These are phyloP conservation scores for Globisporangium radiosum DNA, from an alignment of 352 stramenopile genomes.

Conservation along the genomic window DNA sequence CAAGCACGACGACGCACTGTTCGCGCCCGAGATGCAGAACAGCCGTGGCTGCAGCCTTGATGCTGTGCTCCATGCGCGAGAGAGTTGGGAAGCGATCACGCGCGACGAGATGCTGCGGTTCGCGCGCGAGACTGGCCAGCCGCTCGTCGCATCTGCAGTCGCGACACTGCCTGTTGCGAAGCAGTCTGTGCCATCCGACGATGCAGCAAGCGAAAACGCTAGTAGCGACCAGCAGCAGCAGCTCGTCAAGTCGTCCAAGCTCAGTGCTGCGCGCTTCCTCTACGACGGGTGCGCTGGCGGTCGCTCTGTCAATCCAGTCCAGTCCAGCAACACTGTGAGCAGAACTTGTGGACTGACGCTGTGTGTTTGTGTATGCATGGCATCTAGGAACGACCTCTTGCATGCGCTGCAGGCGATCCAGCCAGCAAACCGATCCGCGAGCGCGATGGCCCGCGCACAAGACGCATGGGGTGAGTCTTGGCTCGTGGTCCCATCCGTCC, in stretches of 20 bases:
- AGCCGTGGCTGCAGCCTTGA: constrained; percentile 32
- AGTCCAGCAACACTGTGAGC: too few relatives aligned
- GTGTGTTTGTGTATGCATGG: not conserved
- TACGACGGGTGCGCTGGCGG: constrained; percentile 43
- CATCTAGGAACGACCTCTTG: constrained; percentile 48
- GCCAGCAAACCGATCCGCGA: constrained; percentile 29
- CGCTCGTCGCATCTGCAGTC: constrained; percentile 21
- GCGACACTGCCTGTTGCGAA: not conserved
- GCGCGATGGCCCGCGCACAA: constrained; percentile 7
- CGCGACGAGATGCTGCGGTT: constrained; percentile 61
- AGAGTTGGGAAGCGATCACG: constrained; percentile 59
- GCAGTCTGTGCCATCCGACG: not conserved
- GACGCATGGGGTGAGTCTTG: constrained; percentile 25
- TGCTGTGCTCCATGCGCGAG: constrained; percentile 28
- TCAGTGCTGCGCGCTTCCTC: constrained; percentile 36
- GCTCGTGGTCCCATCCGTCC: too few relatives aligned
- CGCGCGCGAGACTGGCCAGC: constrained; percentile 31
- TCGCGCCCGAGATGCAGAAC: constrained; percentile 17
- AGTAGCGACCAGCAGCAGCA: not conserved
- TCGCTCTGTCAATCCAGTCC: too few relatives aligned
- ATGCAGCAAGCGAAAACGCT: not conserved
- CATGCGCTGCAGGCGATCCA: constrained; percentile 58
- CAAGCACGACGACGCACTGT: constrained; percentile 19
- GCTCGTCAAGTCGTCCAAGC: not conserved
- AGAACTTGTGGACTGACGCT: not conserved